Base-by-base conservation (phyloP, 2,329 filamentous ascomycete species). In the Zymoseptoria tritici region DNA sequence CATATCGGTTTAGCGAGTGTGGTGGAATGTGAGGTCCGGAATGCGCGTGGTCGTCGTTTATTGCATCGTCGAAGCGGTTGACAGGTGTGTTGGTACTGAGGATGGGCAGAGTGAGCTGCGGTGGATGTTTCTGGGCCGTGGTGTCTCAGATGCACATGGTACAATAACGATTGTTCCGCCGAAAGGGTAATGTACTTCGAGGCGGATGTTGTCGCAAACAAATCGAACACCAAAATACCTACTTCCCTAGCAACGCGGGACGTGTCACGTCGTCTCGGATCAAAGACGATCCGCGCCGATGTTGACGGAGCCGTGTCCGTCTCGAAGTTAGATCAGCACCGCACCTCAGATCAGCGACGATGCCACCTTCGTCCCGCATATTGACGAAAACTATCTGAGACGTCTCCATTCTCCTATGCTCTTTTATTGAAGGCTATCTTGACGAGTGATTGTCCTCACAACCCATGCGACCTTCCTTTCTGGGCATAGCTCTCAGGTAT, bases 1-100 rank as follows among this genome's bases (percentile, higher is more conserved):
- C 68, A 70, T 62, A 54, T 63, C 31, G 60, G 3, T n/a, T 6
- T 16, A 46, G 36, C 36, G 36, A 46, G 36, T 46, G 13, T 46
- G 16, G 36, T 16, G 36, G 36, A 46, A 46, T 46, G 13, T 6
- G 36, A 46, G 13, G 36, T 16, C 13, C 13, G 36, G 36, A 46
- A 46, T 46, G 36, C 36, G 36, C 16, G 36, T 16, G 36, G 36
- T 46, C 16, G 36, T 46, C 36, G 36, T 46, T 46, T 46, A 46
- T 11, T 46, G 36, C 36, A 46, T 46, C 16, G 36, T 46, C 16
- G 36, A 46, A 46, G 36, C 36, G 36, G 36, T 46, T 16, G 36
- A 46, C 36, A n/a, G 36, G 36, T n/a, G 36, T 46, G 13, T 13
- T 46, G 11, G 16, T 46, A 46, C 36, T 46, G 13, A 46, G 6